A percentile compares a stretch with the other conserved stretches of the same genome.
Conservation (phyloP, 2,329 filamentous ascomycete species). For the Purpureocillium lavendulum region DNA sequence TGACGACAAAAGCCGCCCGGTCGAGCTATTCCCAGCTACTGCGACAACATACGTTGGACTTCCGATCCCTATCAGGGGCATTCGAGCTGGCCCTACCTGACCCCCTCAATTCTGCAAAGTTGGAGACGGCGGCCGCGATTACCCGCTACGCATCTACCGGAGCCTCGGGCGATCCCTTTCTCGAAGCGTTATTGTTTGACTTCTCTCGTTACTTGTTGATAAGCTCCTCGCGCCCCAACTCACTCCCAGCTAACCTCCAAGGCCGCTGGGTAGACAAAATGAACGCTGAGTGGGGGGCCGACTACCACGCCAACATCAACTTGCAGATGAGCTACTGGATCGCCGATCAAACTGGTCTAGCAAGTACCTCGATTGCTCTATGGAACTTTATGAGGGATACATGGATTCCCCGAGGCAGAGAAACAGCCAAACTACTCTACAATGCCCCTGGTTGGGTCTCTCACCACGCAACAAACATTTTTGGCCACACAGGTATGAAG, state of each 20-base stretch:
- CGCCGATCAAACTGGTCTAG: constrained; percentile 42
- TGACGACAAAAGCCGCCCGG: background rate
- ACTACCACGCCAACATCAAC: constrained; percentile 53
- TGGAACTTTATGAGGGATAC: constrained; percentile 46
- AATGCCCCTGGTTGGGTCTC: constrained; percentile 34
- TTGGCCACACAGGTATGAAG: constrained; percentile 42
- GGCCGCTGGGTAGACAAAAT: constrained; percentile 44
- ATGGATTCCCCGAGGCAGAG: constrained; percentile 42
- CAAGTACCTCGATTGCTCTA: constrained; percentile 32
- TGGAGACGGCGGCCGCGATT: background rate
- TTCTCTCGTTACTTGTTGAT: constrained; percentile 28
- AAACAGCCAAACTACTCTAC: constrained; percentile 46
- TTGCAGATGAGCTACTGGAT: constrained; percentile 55
- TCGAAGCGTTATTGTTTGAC: constrained; percentile 45
- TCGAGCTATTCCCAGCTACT: background rate
- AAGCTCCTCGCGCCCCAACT: constrained; percentile 36
- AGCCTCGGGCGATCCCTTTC: constrained; percentile 39
- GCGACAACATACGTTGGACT: background rate
- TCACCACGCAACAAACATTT: constrained; percentile 47
- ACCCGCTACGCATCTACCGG: constrained; percentile 2
- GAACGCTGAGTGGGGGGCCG: constrained; percentile 33
- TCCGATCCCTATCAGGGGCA: background rate
- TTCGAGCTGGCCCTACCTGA: background rate
- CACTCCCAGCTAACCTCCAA: constrained; percentile 47
- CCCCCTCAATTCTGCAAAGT: background rate